These are phyloP conservation scores for Yarrowia sp. DNA, from an alignment of 805 yeast genomes.

Conservation along the genomic window DNA sequence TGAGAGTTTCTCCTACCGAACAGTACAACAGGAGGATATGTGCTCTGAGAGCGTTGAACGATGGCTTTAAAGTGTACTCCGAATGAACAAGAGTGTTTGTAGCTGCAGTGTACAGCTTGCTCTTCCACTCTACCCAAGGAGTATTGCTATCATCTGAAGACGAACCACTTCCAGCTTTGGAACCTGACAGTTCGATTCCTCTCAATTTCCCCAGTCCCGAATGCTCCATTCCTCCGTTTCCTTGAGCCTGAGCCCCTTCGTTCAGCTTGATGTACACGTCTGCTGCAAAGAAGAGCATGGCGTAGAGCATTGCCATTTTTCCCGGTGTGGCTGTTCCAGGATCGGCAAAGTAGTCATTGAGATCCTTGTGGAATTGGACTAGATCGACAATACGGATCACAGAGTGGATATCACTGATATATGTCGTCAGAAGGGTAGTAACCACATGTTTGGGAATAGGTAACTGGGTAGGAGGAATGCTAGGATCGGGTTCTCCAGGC, in stretches of 20 bases:
- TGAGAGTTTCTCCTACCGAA: conserved; percentile 22
- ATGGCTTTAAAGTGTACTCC: conserved; percentile 7
- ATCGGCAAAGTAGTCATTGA: conserved; percentile 2
- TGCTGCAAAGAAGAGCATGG: conserved; percentile 25
- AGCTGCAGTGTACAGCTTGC: conserved; percentile 8
- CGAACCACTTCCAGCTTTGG: not conserved
- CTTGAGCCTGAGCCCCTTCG: not conserved
- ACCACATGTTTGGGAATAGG: conserved; percentile 1
- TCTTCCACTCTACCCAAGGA: not conserved
- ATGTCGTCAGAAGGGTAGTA: conserved; percentile 3
- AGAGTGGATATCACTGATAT: conserved; percentile 22
- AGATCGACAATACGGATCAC: conserved; percentile 29
- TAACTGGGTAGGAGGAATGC: not conserved
- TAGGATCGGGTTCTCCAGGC: conserved; percentile 6
- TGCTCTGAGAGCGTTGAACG: conserved; percentile 27
- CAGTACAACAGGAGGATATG: conserved; percentile 15
- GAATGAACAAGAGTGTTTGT: conserved; percentile 6
- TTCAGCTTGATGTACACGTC: conserved; percentile 31
- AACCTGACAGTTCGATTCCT: conserved; percentile 1
- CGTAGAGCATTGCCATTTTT: conserved; percentile 18
- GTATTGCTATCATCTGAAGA: not conserved
- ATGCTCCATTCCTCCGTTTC: not conserved
- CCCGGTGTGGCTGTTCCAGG: not conserved
- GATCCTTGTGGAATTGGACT: conserved; percentile 6
- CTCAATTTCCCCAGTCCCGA: conserved; percentile 3